A percentile compares a stretch with the other conserved stretches of the same genome.
Conservation (phyloP, 805 yeast species). For the Clavispora phyllophila region DNA sequence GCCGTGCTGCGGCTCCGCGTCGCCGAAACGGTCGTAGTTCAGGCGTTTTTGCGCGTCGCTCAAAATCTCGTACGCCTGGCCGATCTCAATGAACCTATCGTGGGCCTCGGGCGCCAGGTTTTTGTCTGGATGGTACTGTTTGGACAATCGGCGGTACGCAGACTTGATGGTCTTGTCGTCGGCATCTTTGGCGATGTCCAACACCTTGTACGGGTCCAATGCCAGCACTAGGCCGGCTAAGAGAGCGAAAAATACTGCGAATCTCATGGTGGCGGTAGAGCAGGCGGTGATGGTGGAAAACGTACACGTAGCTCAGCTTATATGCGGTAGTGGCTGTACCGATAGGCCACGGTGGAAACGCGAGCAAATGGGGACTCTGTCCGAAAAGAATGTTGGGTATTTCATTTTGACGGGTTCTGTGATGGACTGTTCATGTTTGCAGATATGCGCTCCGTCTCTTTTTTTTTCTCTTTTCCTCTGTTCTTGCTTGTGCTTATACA, state of each 20-base stretch:
- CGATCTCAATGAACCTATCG: slow-evolving; percentile 80
- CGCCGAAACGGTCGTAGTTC: slow-evolving; percentile 74
- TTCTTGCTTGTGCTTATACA: no score
- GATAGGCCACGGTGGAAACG: not conserved
- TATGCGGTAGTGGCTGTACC: not conserved
- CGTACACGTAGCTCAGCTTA: not conserved
- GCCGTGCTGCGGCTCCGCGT: slow-evolving; percentile 45
- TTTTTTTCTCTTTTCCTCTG: no score
- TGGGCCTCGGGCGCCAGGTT: slow-evolving; percentile 82
- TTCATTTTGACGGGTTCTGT: no score
- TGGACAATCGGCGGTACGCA: slow-evolving; percentile 76
- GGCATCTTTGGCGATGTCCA: slow-evolving; percentile 68
- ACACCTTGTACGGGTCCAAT: slow-evolving; percentile 51
- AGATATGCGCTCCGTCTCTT: no score
- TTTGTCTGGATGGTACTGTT: slow-evolving; percentile 93
- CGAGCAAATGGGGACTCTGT: no score
- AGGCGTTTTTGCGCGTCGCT: slow-evolving; percentile 64
- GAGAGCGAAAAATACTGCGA: slow-evolving; percentile 2
- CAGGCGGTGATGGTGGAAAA: not conserved
- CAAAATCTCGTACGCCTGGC: slow-evolving; percentile 88
- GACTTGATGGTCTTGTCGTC: slow-evolving; percentile 76
- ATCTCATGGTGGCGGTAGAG: not conserved
- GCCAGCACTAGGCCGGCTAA: slow-evolving; percentile 13
- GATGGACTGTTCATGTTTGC: no score
- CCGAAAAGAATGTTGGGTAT: no score